Conservation (phyloP, 2,329 filamentous ascomycete species). For the Penicillium verrucosum region DNA sequence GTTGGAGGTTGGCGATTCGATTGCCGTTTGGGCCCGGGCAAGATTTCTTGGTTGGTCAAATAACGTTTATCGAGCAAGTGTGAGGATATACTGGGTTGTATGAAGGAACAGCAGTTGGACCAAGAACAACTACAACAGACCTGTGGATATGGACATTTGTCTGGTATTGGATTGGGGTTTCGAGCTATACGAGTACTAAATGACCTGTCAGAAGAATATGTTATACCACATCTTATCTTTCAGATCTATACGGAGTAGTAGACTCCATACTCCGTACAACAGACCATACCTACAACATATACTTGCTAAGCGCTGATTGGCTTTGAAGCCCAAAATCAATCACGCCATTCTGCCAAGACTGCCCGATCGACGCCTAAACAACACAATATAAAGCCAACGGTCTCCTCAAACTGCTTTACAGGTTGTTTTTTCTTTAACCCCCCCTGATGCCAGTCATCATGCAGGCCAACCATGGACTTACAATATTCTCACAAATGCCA, state of each 20-base stretch:
- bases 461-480: neutral
- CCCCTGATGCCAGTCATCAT: neutral
- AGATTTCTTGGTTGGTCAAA: slow-evolving; percentile 40
- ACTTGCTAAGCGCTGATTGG: slow-evolving; percentile 4
- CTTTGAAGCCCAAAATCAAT: slow-evolving; percentile 14
- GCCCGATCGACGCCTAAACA: slow-evolving; percentile 12
- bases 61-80: slow-evolving; percentile 29
- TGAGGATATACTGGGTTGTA: slow-evolving; percentile 40
- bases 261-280: neutral
- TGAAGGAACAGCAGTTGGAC: slow-evolving; percentile 8
- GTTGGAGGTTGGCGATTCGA: slow-evolving; percentile 37
- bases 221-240: neutral
- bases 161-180: neutral
- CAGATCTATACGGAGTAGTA: neutral
- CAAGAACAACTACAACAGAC: neutral
- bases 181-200: neutral
- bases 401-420: slow-evolving; percentile 16
- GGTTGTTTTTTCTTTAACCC: neutral
- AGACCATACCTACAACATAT: neutral
- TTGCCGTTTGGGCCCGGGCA: slow-evolving; percentile 38
- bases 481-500: neutral
- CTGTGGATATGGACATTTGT: neutral
- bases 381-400: slow-evolving; percentile 29
- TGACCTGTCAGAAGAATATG: too few species aligned
- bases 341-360: slow-evolving; percentile 38